Evolutionary conservation across 371 early-diverging fungal species (phyloP).

Genomic region (Choanephora cucurbitarum): DNA sequence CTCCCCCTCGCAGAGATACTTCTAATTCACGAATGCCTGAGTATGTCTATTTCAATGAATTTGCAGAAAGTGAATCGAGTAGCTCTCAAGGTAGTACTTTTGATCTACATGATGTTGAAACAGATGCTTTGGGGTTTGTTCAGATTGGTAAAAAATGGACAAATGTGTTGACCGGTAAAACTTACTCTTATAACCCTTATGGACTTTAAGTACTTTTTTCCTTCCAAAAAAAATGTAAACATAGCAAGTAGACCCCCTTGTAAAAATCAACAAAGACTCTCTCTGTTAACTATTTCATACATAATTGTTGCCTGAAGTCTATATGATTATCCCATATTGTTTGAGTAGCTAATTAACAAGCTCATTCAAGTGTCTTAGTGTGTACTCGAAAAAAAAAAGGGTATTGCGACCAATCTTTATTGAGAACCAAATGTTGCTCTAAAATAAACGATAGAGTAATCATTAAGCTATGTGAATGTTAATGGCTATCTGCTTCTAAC

Average conservation of each 20-base stretch:
- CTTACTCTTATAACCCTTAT: conserved; percentile 7
- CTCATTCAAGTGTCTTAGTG: conserved; percentile 2
- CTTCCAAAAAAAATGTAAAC: not conserved
- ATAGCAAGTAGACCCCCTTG: too few species aligned
- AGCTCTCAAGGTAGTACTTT: conserved; percentile 9
- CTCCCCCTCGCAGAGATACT: conserved; percentile 7
- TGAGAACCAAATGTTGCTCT: conserved; percentile 2
- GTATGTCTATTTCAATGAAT: conserved; percentile 1
- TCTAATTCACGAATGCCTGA: conserved; percentile 8
- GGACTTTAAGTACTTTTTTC: conserved; percentile 3
- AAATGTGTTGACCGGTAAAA: conserved; percentile 7
- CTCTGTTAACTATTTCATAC: not conserved
- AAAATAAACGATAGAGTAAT: not conserved
- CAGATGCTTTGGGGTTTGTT: conserved; percentile 6
- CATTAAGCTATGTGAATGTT: not conserved
- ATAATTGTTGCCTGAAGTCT: conserved; percentile 1
- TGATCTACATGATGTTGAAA: not conserved
- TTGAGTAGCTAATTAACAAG: conserved; percentile 8
- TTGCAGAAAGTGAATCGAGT: conserved; percentile 6
- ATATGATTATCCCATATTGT: conserved; percentile 4
- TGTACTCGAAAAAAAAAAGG: not conserved
- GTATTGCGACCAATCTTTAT: conserved; percentile 1
- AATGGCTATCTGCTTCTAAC: not conserved
- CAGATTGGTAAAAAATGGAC: conserved; percentile 5
- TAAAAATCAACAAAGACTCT: not conserved